These are phyloP conservation scores for Flaveria sonorensis DNA, from an alignment of 129 eudicot genomes.

Conservation along the genomic window DNA sequence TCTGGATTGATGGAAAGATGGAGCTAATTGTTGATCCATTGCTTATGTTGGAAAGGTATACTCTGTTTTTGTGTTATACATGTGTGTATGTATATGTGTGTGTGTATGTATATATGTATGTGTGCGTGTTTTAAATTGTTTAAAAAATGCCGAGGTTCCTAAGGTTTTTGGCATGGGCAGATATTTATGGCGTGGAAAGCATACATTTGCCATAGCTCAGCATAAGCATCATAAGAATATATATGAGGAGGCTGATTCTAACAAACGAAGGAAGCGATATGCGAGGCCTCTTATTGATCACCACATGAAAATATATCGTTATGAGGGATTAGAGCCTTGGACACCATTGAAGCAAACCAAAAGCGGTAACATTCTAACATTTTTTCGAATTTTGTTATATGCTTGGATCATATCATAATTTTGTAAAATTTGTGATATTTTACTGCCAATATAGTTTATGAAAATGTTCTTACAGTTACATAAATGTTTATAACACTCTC, in stretches of 20 bases:
- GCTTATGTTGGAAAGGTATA: constrained; percentile 86
- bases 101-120: too few species aligned
- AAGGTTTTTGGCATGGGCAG: constrained; percentile 38
- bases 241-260: constrained; percentile 99
- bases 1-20: constrained; percentile 99
- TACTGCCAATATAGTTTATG: background rate
- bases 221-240: constrained; percentile 86
- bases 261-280: constrained; percentile 92
- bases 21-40: constrained; percentile 91
- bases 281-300: constrained; percentile 96
- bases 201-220: constrained; percentile 96
- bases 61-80: background rate
- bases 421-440: background rate
- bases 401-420: background rate
- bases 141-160: background rate
- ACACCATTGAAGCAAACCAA: constrained; percentile 57
- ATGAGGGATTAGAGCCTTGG: constrained; percentile 93
- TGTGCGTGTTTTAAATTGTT: too few species aligned
- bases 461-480: background rate
- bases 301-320: constrained; percentile 86
- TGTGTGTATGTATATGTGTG: background rate
- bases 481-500: constrained; percentile 15
- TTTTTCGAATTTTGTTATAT: constrained; percentile 14
- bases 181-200: constrained; percentile 95
- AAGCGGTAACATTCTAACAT: constrained; percentile 61